Conservation (phyloP, 2,329 filamentous ascomycete genomes). For the Aspergillus sp. region DNA sequence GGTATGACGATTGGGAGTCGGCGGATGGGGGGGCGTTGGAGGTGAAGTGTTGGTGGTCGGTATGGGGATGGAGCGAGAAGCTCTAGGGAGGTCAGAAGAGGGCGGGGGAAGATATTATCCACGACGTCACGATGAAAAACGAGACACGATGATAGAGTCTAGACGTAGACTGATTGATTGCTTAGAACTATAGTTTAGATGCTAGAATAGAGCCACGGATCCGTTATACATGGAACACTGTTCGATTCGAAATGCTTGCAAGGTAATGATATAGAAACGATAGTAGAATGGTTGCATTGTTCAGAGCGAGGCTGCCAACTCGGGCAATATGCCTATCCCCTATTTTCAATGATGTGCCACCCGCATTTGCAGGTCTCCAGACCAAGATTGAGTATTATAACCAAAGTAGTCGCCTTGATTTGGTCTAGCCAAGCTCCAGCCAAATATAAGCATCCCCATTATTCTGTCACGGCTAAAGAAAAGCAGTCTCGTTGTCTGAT, state of each 20-base stretch:
- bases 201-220: background rate
- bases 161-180: background rate
- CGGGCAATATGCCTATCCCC: too few species aligned
- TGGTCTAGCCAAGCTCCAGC: too few species aligned
- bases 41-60: constrained; percentile 51
- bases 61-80: constrained; percentile 48
- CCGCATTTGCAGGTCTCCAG: too few species aligned
- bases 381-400: too few species aligned
- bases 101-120: background rate
- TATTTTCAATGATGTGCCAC: too few species aligned
- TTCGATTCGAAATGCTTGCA: background rate
- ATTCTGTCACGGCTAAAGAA: background rate
- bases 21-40: constrained; percentile 44
- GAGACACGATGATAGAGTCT: background rate
- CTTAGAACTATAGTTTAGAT: background rate
- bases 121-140: constrained; percentile 37
- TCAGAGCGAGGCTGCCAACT: too few species aligned
- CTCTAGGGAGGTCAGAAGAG: constrained; percentile 21
- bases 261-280: background rate
- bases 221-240: background rate
- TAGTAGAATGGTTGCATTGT: too few species aligned
- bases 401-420: too few species aligned
- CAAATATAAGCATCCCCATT: too few species aligned
- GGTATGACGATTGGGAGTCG: constrained; percentile 52
- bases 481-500: background rate